Percentiles rank a stretch among this genome's conserved stretches.
Evolutionary conservation across 2,329 filamentous ascomycete genomes (phyloP).

Genomic region (Aspergillus sergii): DNA sequence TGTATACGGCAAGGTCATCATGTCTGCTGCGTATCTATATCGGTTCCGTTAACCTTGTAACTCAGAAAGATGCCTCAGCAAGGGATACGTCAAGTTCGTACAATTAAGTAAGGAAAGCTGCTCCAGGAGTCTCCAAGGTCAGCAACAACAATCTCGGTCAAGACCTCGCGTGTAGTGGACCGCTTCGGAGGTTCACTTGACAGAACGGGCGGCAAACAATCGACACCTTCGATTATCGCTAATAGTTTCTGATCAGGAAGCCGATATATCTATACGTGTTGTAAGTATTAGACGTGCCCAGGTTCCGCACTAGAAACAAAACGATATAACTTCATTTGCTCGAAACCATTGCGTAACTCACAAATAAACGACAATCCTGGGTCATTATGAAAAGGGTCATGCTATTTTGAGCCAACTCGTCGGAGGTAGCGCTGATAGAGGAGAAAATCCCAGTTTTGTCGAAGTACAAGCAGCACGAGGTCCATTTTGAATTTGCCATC

Average conservation of each 20-base stretch:
- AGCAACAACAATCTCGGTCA: constrained; percentile 80
- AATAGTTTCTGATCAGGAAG: constrained; percentile 74
- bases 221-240: constrained; percentile 74
- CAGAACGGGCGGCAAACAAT: constrained; percentile 75
- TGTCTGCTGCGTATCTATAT: constrained; percentile 71
- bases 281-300: constrained; percentile 5
- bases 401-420: constrained; percentile 44
- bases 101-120: constrained; percentile 77
- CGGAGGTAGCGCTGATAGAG: constrained; percentile 23
- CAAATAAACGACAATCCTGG: constrained; percentile 71
- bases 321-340: neutral
- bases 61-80: neutral
- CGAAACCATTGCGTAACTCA: constrained; percentile 49
- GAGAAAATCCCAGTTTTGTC: constrained; percentile 63
- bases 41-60: neutral
- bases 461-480: constrained; percentile 80
- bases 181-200: constrained; percentile 72
- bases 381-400: constrained; percentile 78
- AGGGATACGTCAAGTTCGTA: constrained; percentile 47
- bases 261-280: constrained; percentile 66
- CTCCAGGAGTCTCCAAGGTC: constrained; percentile 77
- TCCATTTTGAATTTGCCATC: constrained; percentile 69
- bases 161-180: constrained; percentile 68
- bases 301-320: neutral
- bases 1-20: constrained; percentile 85